Percentiles rank a stretch among this genome's conserved stretches.
Conservation (phyloP, 192 early-diverging fungal genomes). For the Coemansia sp. region DNA sequence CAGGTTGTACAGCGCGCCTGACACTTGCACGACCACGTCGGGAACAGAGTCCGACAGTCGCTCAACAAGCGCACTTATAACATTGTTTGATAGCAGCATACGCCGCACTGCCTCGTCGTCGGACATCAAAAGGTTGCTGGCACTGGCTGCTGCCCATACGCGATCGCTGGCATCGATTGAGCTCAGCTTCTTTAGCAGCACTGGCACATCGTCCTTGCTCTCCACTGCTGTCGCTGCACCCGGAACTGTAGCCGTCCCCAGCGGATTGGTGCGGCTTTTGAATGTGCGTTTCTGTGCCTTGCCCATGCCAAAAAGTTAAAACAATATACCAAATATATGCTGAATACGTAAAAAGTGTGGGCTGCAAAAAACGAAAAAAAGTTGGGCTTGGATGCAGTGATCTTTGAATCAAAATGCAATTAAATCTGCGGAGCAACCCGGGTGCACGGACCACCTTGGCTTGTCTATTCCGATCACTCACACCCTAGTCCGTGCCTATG, state of each 20-base stretch:
- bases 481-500: constrained; percentile 10
- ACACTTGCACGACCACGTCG: constrained; percentile 70
- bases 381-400: not conserved
- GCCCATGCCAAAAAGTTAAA: constrained; percentile 35
- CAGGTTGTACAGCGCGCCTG: constrained; percentile 66
- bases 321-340: not conserved
- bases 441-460: constrained; percentile 4
- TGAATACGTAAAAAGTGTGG: not conserved
- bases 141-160: constrained; percentile 85
- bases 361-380: constrained; percentile 2
- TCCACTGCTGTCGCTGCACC: constrained; percentile 25
- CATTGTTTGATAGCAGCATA: constrained; percentile 70
- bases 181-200: constrained; percentile 58
- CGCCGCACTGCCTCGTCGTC: constrained; percentile 52
- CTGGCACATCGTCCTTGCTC: constrained; percentile 42
- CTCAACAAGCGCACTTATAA: constrained; percentile 67
- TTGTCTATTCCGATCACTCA: constrained; percentile 1
- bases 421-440: constrained; percentile 7
- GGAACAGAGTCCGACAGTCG: constrained; percentile 69
- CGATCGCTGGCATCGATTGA: constrained; percentile 71
- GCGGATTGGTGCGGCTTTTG: constrained; percentile 46
- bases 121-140: constrained; percentile 69
- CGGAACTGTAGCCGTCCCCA: constrained; percentile 21
- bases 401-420: not conserved
- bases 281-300: constrained; percentile 49